Conservation (phyloP, 176 grass and related monocot genomes). For the Miscanthus lutarioriparius region DNA sequence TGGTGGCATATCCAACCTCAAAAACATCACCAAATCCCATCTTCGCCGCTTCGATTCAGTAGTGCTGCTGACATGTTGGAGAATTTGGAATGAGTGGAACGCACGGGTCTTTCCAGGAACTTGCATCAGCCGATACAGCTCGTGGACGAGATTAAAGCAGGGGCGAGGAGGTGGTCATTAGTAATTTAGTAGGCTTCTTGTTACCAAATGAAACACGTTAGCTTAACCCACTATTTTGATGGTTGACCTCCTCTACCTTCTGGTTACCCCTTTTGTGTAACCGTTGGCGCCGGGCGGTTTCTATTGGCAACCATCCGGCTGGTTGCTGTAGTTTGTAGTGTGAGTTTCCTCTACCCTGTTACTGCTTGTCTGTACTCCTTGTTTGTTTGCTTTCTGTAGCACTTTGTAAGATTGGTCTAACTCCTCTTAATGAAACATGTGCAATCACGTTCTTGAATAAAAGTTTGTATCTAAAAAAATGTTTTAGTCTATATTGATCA, state of each 20-base stretch:
- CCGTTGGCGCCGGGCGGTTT: not conserved
- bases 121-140: too few species aligned
- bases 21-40: not conserved
- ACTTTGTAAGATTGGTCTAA: not conserved
- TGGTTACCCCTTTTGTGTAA: not conserved
- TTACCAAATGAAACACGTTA: not conserved
- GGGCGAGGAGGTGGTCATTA: too few species aligned
- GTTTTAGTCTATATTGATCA: constrained; percentile 33
- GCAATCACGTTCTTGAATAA: not conserved
- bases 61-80: too few species aligned
- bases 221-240: not conserved
- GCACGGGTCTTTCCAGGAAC: too few species aligned
- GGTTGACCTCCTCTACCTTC: too few species aligned
- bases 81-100: too few species aligned
- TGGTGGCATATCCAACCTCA: too few species aligned
- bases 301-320: not conserved
- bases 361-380: not conserved
- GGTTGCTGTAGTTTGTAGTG: not conserved
- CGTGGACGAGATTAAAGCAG: too few species aligned
- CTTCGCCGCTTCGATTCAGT: too few species aligned
- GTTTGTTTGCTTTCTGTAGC: not conserved
- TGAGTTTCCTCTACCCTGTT: not conserved
- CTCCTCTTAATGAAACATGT: not conserved
- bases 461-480: not conserved
- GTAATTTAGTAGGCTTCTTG: not conserved